Evolutionary conservation across 2,329 filamentous ascomycete genomes (phyloP).

Genomic region (Camillea tinctor): DNA sequence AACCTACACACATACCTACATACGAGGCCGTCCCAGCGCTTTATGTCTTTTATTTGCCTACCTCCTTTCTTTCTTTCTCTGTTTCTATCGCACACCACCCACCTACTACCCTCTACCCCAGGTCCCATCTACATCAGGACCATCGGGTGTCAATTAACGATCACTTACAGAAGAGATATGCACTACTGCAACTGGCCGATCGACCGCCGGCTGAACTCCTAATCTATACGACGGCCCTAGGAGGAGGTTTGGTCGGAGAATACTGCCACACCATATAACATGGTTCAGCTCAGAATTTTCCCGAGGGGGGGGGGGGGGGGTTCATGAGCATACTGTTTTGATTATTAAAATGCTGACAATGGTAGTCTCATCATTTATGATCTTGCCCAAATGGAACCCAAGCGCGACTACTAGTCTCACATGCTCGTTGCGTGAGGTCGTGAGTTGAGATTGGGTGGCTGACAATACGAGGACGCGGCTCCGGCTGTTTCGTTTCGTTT

Average conservation of each 20-base stretch:
- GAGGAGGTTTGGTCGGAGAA: slow-evolving; percentile 6
- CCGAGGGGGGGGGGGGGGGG: too few species aligned
- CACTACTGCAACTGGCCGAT: slow-evolving; percentile 21
- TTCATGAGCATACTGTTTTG: too few species aligned
- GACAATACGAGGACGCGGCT: slow-evolving; percentile 5
- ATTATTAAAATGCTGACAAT: neutral
- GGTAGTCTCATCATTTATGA: neutral
- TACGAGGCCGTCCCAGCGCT: too few species aligned
- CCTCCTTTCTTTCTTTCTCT: too few species aligned
- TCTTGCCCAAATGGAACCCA: slow-evolving; percentile 14
- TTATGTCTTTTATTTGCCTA: neutral
- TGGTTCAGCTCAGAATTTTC: slow-evolving; percentile 2
- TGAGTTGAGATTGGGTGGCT: slow-evolving; percentile 8
- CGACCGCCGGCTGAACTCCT: slow-evolving; percentile 2
- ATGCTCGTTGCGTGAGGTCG: slow-evolving; percentile 10
- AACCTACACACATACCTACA: too few species aligned
- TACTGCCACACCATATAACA: slow-evolving; percentile 10
- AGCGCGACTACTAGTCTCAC: slow-evolving; percentile 9
- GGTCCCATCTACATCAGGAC: slow-evolving; percentile 1
- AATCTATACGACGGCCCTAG: slow-evolving; percentile 5
- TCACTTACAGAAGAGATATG: slow-evolving; percentile 22
- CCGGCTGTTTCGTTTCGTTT: slow-evolving; percentile 1
- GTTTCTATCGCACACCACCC: neutral
- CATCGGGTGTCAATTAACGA: slow-evolving; percentile 21
- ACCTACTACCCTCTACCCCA: slow-evolving; percentile 10